Base-by-base conservation (phyloP, 2,329 filamentous ascomycete species). In the Colletotrichum spaethianum region DNA sequence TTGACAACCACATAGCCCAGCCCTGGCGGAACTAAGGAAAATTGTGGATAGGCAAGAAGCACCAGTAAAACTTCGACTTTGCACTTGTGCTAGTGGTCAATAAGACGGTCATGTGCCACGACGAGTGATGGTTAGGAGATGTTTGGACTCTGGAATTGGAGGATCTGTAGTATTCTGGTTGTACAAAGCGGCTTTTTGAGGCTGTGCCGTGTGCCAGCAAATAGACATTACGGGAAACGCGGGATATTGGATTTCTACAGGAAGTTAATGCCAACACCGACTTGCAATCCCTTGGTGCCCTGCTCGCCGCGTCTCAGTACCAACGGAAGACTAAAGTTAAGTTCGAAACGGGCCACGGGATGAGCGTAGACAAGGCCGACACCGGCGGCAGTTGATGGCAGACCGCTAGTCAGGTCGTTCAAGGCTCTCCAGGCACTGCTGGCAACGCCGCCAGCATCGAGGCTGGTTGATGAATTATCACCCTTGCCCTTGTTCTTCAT, bases 231-330 rank as follows among this genome's bases (percentile, higher is more conserved):
- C 16, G n/a, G 33, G n/a, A 18, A 18, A 18, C n/a, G 16, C n/a
- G 16, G 33, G 12, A 28, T 16, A 26, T 18, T 26, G 18, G 9
- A 12, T 23, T 50, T 46, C 53, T 93, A 98, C 87, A 98, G 84
- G 81, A 99, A 98, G 84, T 94, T 97, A 79, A 99, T 95, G 61
- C 96, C 96, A 50, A 99, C 94, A n/a, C 96, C 96, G 77, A 99
- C 92, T 81, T 96, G 95, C 74, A 99, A 80, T 1, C 96, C 96
- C 84, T 99, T 99, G 67, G 96, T 90, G 20, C 91, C 92, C 77
- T 96, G 92, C 83, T 99, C 96, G 44, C 94, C 95, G 74, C 89
- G 92, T 70, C 96, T 89, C 78, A 94, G 82, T 23, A 96, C 92
- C 71, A 99, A 81, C 1, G 96, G 96, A 75, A 99, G 82, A 77